phyloP scores from a whole-genome alignment of 805 yeast species.

The Pachysolen tannophilus region DNA sequence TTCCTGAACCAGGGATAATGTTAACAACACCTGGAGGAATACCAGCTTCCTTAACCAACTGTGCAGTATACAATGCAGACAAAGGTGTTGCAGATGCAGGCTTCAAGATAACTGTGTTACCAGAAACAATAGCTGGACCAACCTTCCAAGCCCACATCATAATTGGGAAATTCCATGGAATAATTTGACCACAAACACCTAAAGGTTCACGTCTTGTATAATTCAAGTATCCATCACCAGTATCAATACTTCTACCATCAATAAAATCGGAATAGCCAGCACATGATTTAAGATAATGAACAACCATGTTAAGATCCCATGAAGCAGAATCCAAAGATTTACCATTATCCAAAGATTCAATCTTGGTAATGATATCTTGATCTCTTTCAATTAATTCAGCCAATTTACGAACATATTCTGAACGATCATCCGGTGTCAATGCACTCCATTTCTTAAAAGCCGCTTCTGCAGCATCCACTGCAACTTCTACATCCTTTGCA shows the following conservation, averaged over 20 bases:
- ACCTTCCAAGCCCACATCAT: constrained; percentile 63
- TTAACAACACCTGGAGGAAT: constrained; percentile 70
- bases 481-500: constrained; percentile 57
- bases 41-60: constrained; percentile 57
- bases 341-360: constrained; percentile 64
- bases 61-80: constrained; percentile 57
- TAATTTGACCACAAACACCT: constrained; percentile 66
- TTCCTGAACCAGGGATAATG: constrained; percentile 68
- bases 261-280: constrained; percentile 50
- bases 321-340: constrained; percentile 39
- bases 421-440: constrained; percentile 49
- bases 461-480: constrained; percentile 57
- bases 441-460: constrained; percentile 58
- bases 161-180: constrained; percentile 70
- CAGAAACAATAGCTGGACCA: constrained; percentile 63
- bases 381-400: constrained; percentile 65
- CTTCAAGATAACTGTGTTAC: constrained; percentile 62
- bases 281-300: constrained; percentile 39
- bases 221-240: constrained; percentile 41
- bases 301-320: constrained; percentile 39
- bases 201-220: constrained; percentile 55
- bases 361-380: constrained; percentile 52
- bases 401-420: constrained; percentile 42
- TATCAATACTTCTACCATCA: constrained; percentile 37
- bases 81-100: constrained; percentile 75